Evolutionary conservation across 1,284 basidiomycete genomes (phyloP).

Genomic region (Cryptococcus floricola): DNA sequence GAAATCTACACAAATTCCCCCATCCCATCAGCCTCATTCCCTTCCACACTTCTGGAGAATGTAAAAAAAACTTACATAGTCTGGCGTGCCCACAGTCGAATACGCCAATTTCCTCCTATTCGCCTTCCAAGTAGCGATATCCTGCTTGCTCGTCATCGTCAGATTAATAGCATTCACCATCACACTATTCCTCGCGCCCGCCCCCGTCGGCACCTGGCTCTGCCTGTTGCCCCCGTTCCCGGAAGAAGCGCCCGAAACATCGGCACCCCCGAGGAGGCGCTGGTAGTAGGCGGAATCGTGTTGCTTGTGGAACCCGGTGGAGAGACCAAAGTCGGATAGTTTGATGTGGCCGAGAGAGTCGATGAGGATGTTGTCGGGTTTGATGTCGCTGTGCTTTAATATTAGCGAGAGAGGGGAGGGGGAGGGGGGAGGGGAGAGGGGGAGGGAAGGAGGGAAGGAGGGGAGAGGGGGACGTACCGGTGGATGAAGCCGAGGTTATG

Average conservation of each 20-base stretch:
- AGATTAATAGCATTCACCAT: conserved; percentile 94
- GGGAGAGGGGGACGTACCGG: conserved; percentile 57
- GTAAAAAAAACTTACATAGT: conserved; percentile 58
- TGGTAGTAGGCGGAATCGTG: conserved; percentile 95
- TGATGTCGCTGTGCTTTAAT: conserved; percentile 69
- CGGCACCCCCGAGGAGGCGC: conserved; percentile 68
- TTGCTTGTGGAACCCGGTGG: conserved; percentile 91
- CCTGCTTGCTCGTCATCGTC: conserved; percentile 86
- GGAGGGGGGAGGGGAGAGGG: background rate
- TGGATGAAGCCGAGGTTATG: conserved; percentile 99
- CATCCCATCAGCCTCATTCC: background rate
- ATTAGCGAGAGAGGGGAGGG: conserved; percentile 1
- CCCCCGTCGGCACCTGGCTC: conserved; percentile 5
- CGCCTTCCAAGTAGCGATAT: conserved; percentile 98
- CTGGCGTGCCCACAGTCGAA: conserved; percentile 96
- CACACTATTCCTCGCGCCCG: conserved; percentile 72
- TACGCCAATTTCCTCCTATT: conserved; percentile 96
- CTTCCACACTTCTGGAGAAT: background rate
- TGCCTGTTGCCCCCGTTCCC: conserved; percentile 8
- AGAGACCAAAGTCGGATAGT: conserved; percentile 92
- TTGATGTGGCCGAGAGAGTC: conserved; percentile 90
- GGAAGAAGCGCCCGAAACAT: conserved; percentile 23
- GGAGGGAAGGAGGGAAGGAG: background rate
- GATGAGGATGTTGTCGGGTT: conserved; percentile 96
- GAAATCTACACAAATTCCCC: conserved; percentile 61